Evolutionary conservation across 169 alveolate genomes (phyloP).

Genomic region (Cryptosporidium ubiquitum): DNA sequence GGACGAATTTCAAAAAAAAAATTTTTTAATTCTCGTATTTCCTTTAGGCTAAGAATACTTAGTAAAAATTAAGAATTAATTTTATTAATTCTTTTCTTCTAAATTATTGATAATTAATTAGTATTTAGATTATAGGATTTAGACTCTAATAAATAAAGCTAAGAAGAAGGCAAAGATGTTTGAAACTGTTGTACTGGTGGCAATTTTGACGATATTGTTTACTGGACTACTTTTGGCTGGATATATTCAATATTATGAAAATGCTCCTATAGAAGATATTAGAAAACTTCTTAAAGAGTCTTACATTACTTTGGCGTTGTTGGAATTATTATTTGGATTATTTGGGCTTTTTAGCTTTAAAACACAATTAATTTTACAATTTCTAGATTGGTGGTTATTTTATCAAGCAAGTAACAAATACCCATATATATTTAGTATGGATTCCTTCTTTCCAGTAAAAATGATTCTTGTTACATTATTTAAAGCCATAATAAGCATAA

Average conservation of each 20-base stretch:
- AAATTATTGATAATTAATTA: neutral
- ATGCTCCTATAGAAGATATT: constrained; percentile 52
- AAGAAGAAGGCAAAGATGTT: neutral
- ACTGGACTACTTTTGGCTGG: constrained; percentile 3
- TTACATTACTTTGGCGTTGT: constrained; percentile 2
- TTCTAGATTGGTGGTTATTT: constrained; percentile 68
- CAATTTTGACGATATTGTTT: constrained; percentile 1
- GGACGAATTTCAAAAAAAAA: neutral
- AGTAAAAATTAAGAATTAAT: neutral
- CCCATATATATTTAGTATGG: constrained; percentile 47
- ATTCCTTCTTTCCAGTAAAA: constrained; percentile 62
- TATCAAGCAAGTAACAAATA: constrained; percentile 40
- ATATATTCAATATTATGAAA: constrained; percentile 55
- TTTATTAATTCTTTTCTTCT: neutral
- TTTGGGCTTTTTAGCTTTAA: constrained; percentile 37
- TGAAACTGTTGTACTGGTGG: constrained; percentile 24
- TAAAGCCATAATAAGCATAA: constrained; percentile 49
- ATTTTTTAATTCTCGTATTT: neutral
- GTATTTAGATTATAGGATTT: constrained; percentile 9
- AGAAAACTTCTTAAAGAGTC: constrained; percentile 34
- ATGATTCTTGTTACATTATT: constrained; percentile 26
- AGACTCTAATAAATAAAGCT: neutral
- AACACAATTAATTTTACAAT: neutral
- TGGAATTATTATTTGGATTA: constrained; percentile 32
- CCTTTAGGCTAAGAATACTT: neutral